Percentiles rank a stretch among this genome's conserved stretches.
These are phyloP conservation scores for Cercospora berteroae DNA, from an alignment of 2,329 filamentous ascomycete genomes.

Conservation along the genomic window DNA sequence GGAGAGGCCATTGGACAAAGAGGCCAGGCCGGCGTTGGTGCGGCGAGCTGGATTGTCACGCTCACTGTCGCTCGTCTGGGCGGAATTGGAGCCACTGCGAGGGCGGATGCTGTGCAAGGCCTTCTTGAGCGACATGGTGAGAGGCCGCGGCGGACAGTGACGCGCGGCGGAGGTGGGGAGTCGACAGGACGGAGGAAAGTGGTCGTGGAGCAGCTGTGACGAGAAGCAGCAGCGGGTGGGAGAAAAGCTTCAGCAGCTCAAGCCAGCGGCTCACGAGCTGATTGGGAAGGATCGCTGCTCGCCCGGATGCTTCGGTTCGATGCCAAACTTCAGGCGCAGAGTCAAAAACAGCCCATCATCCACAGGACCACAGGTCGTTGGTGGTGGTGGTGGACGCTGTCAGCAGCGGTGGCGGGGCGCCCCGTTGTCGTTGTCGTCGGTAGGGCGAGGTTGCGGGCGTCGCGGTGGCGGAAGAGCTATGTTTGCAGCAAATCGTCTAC, in stretches of 20 bases:
- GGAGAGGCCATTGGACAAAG: constrained; percentile 29
- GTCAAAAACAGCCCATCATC: not conserved
- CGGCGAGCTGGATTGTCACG: constrained; percentile 22
- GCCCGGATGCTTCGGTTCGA: constrained; percentile 10
- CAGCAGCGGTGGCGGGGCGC: not conserved
- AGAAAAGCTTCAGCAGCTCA: constrained; percentile 2
- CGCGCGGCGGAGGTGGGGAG: not conserved
- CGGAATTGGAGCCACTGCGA: constrained; percentile 31
- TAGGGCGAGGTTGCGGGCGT: not conserved
- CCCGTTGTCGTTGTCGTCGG: not conserved
- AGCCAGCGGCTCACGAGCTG: not conserved
- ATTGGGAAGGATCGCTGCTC: constrained; percentile 1
- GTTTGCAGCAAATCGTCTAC: not conserved
- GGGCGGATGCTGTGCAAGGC: constrained; percentile 46
- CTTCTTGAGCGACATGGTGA: constrained; percentile 46
- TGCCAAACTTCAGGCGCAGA: not conserved
- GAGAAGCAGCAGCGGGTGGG: not conserved
- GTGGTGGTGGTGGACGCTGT: not conserved
- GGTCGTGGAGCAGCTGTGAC: not conserved
- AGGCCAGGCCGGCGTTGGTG: constrained; percentile 29
- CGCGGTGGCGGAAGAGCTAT: not conserved
- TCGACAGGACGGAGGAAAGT: not conserved
- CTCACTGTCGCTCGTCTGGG: constrained; percentile 24
- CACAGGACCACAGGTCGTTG: not conserved
- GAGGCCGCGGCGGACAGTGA: not conserved